Evolutionary conservation across 2,329 filamentous ascomycete genomes (phyloP).

Genomic region (Fusarium sp.): DNA sequence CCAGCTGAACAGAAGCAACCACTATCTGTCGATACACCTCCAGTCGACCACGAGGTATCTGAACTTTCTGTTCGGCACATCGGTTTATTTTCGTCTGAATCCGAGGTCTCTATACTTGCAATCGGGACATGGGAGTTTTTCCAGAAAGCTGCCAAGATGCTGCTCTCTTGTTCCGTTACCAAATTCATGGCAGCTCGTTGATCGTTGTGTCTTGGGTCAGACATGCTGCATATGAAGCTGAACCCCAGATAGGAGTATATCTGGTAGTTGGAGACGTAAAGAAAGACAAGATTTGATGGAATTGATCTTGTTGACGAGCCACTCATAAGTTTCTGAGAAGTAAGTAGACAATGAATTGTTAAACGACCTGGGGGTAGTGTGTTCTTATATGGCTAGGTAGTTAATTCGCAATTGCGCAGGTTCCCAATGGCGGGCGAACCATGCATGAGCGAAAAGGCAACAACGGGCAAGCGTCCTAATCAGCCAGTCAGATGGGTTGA

Average conservation of each 20-base stretch:
- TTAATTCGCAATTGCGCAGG: constrained; percentile 1
- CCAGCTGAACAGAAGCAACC: not conserved
- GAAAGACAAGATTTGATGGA: not conserved
- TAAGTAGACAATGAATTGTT: not conserved
- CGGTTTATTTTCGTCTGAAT: not conserved
- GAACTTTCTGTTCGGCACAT: not conserved
- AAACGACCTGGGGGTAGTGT: not conserved
- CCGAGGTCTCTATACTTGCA: not conserved
- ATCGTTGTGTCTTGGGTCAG: not conserved
- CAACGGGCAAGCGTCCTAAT: not conserved
- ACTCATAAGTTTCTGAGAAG: not conserved
- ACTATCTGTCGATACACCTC: not conserved
- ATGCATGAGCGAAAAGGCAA: not conserved
- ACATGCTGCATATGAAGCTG: not conserved
- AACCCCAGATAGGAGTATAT: not conserved
- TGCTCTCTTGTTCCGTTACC: not conserved
- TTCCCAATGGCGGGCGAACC: not conserved
- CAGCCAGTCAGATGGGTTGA: not conserved
- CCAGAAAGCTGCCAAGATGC: not conserved
- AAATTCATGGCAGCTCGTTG: no score
- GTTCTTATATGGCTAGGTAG: not conserved
- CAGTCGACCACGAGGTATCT: not conserved
- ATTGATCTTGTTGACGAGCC: not conserved
- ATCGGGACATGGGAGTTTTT: not conserved
- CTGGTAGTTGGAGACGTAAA: not conserved